Conservation (phyloP, 768 basidiomycete species). For the Boletus subcaerulescens region DNA sequence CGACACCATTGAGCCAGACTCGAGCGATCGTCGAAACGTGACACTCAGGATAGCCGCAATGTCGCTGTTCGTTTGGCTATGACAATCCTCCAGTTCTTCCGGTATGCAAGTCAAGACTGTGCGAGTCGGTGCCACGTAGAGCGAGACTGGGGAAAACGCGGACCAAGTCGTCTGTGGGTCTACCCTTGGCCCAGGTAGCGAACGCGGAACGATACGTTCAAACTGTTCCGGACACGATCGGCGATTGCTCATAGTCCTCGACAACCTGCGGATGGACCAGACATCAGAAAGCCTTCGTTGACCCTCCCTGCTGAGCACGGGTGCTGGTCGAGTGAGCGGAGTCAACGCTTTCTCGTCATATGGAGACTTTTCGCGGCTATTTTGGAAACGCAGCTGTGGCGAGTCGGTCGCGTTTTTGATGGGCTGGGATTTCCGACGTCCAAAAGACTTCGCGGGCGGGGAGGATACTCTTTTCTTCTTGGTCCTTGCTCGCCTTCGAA, state of each 20-base stretch:
- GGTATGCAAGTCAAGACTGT: constrained; percentile 26
- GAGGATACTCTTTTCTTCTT: not conserved
- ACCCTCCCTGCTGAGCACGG: constrained; percentile 11
- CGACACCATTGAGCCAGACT: constrained; percentile 5
- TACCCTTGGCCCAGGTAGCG: not conserved
- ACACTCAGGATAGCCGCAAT: constrained; percentile 8
- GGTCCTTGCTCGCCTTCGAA: constrained; percentile 19
- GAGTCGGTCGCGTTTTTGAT: not conserved
- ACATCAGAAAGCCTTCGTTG: constrained; percentile 13
- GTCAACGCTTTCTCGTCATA: constrained; percentile 14
- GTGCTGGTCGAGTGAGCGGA: constrained; percentile 13
- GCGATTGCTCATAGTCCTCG: constrained; percentile 10
- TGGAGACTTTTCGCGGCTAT: constrained; percentile 1
- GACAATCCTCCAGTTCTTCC: constrained; percentile 26
- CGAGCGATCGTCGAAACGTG: constrained; percentile 12
- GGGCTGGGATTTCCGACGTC: constrained; percentile 6
- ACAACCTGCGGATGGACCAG: constrained; percentile 23
- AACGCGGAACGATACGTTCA: not conserved
- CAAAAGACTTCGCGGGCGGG: not conserved
- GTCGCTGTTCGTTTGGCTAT: constrained; percentile 21
- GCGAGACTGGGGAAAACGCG: constrained; percentile 21
- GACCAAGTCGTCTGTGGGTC: constrained; percentile 30
- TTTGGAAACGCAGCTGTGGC: not conserved
- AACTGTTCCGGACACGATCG: constrained; percentile 3
- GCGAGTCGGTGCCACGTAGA: constrained; percentile 20